phyloP scores from a whole-genome alignment of 768 basidiomycete genomes.

The Mycena latifolia region DNA sequence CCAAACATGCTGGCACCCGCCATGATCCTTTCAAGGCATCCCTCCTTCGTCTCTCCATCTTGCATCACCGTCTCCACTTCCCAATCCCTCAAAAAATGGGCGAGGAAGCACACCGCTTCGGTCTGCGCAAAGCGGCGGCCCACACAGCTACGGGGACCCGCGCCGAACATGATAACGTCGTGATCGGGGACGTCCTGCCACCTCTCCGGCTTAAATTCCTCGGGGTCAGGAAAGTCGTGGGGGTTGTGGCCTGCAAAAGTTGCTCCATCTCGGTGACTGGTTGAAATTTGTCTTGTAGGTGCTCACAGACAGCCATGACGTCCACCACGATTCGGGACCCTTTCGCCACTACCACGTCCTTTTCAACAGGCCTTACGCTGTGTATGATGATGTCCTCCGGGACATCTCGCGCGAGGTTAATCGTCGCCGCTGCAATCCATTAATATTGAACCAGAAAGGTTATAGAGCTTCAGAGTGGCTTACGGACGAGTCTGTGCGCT shows the following conservation, averaged over 20 bases:
- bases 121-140: constrained; percentile 52
- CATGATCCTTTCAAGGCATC: background rate
- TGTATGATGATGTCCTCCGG: constrained; percentile 17
- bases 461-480: background rate
- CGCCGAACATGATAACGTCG: constrained; percentile 28
- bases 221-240: constrained; percentile 34
- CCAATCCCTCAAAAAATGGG: constrained; percentile 51
- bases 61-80: constrained; percentile 42
- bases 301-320: constrained; percentile 37
- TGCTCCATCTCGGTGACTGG: background rate
- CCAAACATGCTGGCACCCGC: too few relatives aligned
- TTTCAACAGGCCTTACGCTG: background rate
- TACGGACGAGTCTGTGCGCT: constrained; percentile 27
- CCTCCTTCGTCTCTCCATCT: constrained; percentile 5
- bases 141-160: constrained; percentile 51
- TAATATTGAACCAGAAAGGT: background rate
- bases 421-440: constrained; percentile 8
- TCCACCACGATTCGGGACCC: constrained; percentile 32
- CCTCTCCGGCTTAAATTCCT: constrained; percentile 36
- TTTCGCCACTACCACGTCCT: background rate
- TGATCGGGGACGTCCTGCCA: constrained; percentile 33
- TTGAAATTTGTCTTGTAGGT: background rate
- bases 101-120: constrained; percentile 52
- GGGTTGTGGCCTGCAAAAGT: constrained; percentile 39
- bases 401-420: constrained; percentile 15